Evolutionary conservation across 192 early-diverging fungal species (phyloP), one percentile per base, ranked within the genome.

Genomic region (Entrophospora sp.): DNA sequence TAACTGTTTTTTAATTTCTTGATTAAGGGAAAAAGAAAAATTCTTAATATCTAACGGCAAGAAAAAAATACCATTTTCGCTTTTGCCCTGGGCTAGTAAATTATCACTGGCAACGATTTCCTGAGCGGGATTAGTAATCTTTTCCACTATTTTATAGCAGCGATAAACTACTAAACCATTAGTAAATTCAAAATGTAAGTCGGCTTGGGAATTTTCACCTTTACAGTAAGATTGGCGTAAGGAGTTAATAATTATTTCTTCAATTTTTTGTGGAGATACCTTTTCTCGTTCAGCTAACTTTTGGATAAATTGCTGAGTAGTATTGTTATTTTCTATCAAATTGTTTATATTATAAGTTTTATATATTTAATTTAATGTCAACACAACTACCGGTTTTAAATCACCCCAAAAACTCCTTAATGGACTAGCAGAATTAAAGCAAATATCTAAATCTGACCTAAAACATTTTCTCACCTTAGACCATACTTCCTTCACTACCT

Each of bases 371-470:
- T 42, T 42, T 49, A 49, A 20, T 49, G 48, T 5, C 48, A 49
- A 49, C 48, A 49, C 24, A 49, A 49, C 48, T 20, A 49, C 48
- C 14, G 48, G 48, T 49, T 49, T 20, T 49, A 49, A 49, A 49
- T n/a, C 48, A 5, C 48, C 48, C 18, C 5, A 49, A 49, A 49
- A 49, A 49, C 18, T 49, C 5, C 24, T 49, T 5, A 49, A 49
- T 49, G n/a, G n/a, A n/a, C n/a, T n/a, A n/a, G n/a, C n/a, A n/a
- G n/a, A n/a, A n/a, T n/a, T n/a, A n/a, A n/a, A 49, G 48, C 48
- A n/a, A 22, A n/a, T 49, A 49, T 20, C n/a, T n/a, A 49, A 49
- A 24, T 49, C 48, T 24, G 48, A 49, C 48, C 20, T 49, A 14
- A 49, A 49, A 49, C 12, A 9, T 22, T 49, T 49, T 49, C 24